Evolutionary conservation across 2,329 filamentous ascomycete species (phyloP).

Genomic region (Trichophaea hybrida): DNA sequence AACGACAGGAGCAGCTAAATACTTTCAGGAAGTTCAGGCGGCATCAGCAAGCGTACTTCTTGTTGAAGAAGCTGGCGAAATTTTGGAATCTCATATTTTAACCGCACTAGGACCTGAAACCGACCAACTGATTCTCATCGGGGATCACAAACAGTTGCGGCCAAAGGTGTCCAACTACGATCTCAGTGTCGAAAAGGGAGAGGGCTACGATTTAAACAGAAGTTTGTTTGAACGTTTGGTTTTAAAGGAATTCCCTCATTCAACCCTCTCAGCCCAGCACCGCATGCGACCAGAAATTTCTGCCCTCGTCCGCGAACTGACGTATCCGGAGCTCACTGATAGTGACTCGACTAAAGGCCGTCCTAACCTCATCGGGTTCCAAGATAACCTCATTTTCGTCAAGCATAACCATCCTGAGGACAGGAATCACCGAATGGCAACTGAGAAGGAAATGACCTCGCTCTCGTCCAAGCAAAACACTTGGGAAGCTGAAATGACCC

Average conservation of each 20-base stretch:
- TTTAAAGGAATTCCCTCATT: conserved; percentile 39
- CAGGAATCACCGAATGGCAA: conserved; percentile 31
- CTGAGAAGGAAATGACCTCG: conserved; percentile 33
- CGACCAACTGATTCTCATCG: conserved; percentile 54
- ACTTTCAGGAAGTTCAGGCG: conserved; percentile 40
- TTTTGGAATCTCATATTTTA: conserved; percentile 53
- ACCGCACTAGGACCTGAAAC: conserved; percentile 43
- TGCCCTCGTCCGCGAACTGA: conserved; percentile 40
- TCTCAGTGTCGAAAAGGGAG: conserved; percentile 47
- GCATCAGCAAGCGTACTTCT: conserved; percentile 46
- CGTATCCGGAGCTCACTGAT: conserved; percentile 49
- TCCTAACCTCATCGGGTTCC: conserved; percentile 41
- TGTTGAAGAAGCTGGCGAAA: conserved; percentile 59
- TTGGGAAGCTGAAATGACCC: conserved; percentile 52
- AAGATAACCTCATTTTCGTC: conserved; percentile 49
- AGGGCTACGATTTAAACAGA: conserved; percentile 51
- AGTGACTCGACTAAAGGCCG: conserved; percentile 38
- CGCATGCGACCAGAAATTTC: conserved; percentile 58
- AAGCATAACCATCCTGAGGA: conserved; percentile 46
- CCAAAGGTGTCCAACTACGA: conserved; percentile 50
- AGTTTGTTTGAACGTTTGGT: conserved; percentile 58
- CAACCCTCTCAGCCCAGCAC: conserved; percentile 47
- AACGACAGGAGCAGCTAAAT: conserved; percentile 54
- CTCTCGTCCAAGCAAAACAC: conserved; percentile 46
- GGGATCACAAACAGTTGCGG: conserved; percentile 58